These are phyloP conservation scores for Boehmeria nivea DNA, from an alignment of 306 rosid genomes.

Conservation along the genomic window DNA sequence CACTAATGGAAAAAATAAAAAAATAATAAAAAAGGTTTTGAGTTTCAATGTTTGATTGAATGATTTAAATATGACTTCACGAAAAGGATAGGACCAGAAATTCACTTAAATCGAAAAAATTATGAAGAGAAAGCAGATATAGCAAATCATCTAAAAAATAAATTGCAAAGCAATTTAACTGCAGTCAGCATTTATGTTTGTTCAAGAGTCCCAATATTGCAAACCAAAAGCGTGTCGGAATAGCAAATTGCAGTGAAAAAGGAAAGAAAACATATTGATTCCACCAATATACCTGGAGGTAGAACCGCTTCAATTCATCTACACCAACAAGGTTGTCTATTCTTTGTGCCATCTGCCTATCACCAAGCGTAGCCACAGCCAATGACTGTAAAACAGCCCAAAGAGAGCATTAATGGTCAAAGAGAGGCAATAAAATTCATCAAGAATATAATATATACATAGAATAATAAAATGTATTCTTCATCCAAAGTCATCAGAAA, in stretches of 20 bases:
- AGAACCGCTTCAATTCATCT: conserved; percentile 83
- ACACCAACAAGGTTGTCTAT: conserved; percentile 75
- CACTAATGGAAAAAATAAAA: too few species aligned
- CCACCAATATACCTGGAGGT: conserved; percentile 78
- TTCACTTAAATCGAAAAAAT: too few species aligned
- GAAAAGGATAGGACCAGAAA: too few species aligned
- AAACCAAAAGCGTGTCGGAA: too few species aligned
- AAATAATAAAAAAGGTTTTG: too few species aligned
- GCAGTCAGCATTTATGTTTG: background rate
- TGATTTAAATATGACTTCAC: too few species aligned
- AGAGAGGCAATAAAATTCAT: conserved; percentile 3
- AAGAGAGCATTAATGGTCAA: conserved; percentile 2
- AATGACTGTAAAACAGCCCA: conserved; percentile 55
- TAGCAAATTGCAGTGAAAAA: background rate
- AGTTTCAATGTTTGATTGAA: too few species aligned
- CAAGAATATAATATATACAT: too few species aligned
- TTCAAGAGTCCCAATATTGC: background rate
- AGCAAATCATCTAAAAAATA: too few species aligned
- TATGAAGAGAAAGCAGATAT: too few species aligned
- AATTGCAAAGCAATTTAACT: background rate
- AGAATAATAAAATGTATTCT: too few species aligned
- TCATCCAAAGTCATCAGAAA: too few species aligned
- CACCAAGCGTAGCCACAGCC: conserved; percentile 93
- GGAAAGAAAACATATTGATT: background rate
- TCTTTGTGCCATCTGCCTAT: conserved; percentile 94